These are phyloP conservation scores for Porogramme epimiltina DNA, from an alignment of 1,284 basidiomycete genomes.

Conservation along the genomic window DNA sequence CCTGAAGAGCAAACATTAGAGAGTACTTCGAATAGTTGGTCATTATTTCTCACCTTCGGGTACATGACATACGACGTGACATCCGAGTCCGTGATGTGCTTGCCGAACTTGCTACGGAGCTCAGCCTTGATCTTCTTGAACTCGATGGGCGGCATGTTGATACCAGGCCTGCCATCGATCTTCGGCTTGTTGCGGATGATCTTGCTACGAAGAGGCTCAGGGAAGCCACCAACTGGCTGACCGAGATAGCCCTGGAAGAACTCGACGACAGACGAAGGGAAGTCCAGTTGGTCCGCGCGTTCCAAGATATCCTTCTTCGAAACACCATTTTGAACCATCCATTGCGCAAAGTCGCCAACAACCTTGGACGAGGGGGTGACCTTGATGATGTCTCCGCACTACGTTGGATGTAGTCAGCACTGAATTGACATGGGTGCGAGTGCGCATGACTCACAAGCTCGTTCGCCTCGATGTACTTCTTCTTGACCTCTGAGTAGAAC, in stretches of 20 bases:
- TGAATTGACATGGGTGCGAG: too few species aligned
- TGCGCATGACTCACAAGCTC: constrained; percentile 56
- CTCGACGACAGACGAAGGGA: constrained; percentile 95
- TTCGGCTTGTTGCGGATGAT: constrained; percentile 94
- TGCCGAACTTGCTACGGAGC: constrained; percentile 91
- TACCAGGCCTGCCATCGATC: constrained; percentile 93
- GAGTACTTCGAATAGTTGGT: too few species aligned
- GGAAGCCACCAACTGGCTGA: constrained; percentile 97
- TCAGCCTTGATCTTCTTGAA: constrained; percentile 97
- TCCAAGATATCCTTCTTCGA: constrained; percentile 86
- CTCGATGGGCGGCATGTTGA: constrained; percentile 85
- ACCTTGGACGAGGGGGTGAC: constrained; percentile 99
- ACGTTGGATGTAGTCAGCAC: background rate
- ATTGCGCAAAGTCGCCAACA: constrained; percentile 98
- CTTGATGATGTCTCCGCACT: constrained; percentile 89
- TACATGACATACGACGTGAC: constrained; percentile 97
- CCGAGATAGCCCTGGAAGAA: constrained; percentile 99
- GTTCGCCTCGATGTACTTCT: constrained; percentile 98
- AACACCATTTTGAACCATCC: constrained; percentile 97
- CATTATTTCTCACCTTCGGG: constrained; percentile 65
- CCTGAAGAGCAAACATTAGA: constrained; percentile 43
- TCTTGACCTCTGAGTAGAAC: constrained; percentile 85
- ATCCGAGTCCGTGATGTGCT: constrained; percentile 90
- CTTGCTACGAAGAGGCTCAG: constrained; percentile 89
- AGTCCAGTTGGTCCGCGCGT: constrained; percentile 90